phyloP scores from a whole-genome alignment of 148 eudicot species.

The Chenopodium suecicum region DNA sequence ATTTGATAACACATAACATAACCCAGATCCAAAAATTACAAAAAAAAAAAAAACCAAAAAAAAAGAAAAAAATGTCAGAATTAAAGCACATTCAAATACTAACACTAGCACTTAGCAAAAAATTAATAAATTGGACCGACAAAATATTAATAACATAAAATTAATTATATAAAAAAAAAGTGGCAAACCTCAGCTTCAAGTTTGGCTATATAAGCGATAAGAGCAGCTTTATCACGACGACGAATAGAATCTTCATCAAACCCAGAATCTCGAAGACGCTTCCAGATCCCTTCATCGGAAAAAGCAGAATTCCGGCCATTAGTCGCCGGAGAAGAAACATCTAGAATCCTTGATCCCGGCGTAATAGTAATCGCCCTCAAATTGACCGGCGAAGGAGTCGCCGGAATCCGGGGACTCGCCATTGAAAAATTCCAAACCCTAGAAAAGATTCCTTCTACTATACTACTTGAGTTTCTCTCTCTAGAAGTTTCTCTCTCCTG shows the following conservation, averaged over 20 bases:
- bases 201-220: slow-evolving; percentile 82
- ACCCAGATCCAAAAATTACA: neutral
- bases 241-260: slow-evolving; percentile 83
- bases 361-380: slow-evolving; percentile 24
- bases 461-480: neutral
- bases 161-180: neutral
- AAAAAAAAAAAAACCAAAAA: neutral
- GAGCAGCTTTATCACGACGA: slow-evolving; percentile 86
- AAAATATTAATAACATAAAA: neutral
- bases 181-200: slow-evolving; percentile 79
- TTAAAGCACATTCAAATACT: neutral
- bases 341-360: slow-evolving; percentile 50
- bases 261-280: slow-evolving; percentile 63
- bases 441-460: slow-evolving; percentile 11
- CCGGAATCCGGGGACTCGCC: slow-evolving; percentile 58
- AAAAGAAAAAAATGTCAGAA: neutral
- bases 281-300: slow-evolving; percentile 73
- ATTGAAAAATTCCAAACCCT: slow-evolving; percentile 31
- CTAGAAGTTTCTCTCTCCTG: neutral
- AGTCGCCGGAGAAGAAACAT: slow-evolving; percentile 28
- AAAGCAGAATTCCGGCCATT: slow-evolving; percentile 34
- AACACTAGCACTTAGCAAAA: neutral
- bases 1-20: neutral
- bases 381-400: slow-evolving; percentile 21
- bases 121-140: neutral